phyloP scores from a whole-genome alignment of 495 filamentous ascomycete species.

The Tuber aestivum region DNA sequence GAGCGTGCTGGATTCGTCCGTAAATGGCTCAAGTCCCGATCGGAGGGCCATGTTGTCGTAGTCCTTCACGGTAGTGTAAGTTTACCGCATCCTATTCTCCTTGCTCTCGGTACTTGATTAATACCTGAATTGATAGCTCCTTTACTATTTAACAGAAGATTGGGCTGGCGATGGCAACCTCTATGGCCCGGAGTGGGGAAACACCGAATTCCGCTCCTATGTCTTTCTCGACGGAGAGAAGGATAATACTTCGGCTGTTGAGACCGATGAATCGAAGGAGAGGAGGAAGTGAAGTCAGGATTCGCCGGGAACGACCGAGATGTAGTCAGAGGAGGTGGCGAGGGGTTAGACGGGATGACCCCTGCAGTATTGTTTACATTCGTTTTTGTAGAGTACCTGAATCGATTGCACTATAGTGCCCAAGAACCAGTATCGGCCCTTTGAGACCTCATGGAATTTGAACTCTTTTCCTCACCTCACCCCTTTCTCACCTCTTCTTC shows the following conservation, averaged over 20 bases:
- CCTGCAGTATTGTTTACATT: no score
- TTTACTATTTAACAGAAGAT: slow-evolving; percentile 78
- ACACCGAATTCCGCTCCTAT: slow-evolving; percentile 76
- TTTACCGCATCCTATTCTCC: neutral
- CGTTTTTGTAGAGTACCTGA: no score
- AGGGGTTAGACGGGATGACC: neutral
- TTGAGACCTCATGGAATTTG: no score
- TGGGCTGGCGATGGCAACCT: slow-evolving; percentile 56
- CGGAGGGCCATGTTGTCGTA: slow-evolving; percentile 57
- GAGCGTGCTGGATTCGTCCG: slow-evolving; percentile 61
- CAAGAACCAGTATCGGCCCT: no score
- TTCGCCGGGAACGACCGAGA: slow-evolving; percentile 40
- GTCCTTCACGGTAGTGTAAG: slow-evolving; percentile 61
- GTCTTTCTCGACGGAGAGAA: slow-evolving; percentile 53
- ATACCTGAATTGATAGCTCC: slow-evolving; percentile 43
- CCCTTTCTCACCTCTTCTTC: no score
- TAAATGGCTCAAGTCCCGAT: slow-evolving; percentile 57
- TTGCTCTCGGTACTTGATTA: neutral
- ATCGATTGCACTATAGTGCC: no score
- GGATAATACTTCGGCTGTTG: slow-evolving; percentile 57
- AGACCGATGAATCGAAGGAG: slow-evolving; percentile 56
- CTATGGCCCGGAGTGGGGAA: slow-evolving; percentile 72
- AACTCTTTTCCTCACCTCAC: no score
- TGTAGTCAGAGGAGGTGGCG: slow-evolving; percentile 19
- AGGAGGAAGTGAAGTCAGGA: slow-evolving; percentile 54